These are phyloP conservation scores for Micractinium sp. DNA, from an alignment of 139 green algal genomes.

Conservation along the genomic window DNA sequence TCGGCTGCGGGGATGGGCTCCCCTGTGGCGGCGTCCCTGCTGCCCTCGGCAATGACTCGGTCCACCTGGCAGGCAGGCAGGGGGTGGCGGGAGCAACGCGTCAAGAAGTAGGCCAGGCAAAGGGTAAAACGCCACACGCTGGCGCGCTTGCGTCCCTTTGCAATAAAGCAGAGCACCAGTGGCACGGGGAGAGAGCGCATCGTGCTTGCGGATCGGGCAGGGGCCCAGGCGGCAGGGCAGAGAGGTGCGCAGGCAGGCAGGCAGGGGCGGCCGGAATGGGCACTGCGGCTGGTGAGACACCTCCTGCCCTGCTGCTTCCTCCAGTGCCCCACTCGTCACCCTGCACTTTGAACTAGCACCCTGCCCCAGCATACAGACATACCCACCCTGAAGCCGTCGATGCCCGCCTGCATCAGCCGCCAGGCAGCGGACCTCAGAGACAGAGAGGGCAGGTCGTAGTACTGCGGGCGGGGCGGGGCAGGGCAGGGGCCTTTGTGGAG, in stretches of 20 bases:
- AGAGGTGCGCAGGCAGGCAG: too few relatives aligned
- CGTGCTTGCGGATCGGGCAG: too few relatives aligned
- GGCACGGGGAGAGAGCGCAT: too few relatives aligned
- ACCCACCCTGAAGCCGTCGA: conserved; percentile 12
- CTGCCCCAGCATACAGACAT: background rate
- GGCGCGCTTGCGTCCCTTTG: too few relatives aligned
- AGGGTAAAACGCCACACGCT: too few relatives aligned
- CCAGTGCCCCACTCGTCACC: background rate
- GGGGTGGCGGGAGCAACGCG: background rate
- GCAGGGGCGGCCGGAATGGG: too few relatives aligned
- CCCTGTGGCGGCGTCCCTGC: background rate
- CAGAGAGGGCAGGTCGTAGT: conserved; percentile 15
- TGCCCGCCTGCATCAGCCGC: conserved; percentile 10
- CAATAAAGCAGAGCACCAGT: too few relatives aligned
- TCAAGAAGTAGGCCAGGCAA: too few relatives aligned
- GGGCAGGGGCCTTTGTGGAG: background rate
- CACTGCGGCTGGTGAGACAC: too few relatives aligned
- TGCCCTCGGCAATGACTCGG: background rate
- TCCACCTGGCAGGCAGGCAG: background rate
- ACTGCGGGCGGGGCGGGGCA: background rate
- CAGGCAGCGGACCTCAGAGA: background rate
- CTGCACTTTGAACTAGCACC: background rate
- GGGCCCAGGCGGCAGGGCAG: background rate
- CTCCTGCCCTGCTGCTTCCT: background rate
- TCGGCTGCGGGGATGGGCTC: conserved; percentile 4